These are phyloP conservation scores for Aleurites moluccanus DNA, from an alignment of 441 rosid genomes.

Conservation along the genomic window DNA sequence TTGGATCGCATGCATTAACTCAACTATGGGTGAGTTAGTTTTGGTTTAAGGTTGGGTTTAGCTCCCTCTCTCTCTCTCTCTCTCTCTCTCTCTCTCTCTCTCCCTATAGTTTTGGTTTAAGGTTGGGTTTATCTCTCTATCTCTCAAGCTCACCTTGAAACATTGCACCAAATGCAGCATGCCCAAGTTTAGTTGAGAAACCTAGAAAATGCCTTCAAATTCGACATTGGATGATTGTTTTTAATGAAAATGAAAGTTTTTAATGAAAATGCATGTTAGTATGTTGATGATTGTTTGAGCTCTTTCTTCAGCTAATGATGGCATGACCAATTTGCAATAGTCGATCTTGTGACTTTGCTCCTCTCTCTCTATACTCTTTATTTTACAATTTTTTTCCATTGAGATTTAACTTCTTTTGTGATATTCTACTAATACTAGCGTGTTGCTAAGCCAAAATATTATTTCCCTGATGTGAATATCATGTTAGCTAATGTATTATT, in stretches of 20 bases:
- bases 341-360: neutral
- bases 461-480: slow-evolving; percentile 1
- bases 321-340: neutral
- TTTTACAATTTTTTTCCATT: neutral
- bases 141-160: slow-evolving; percentile 69
- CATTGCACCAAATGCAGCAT: slow-evolving; percentile 83
- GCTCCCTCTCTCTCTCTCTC: slow-evolving; percentile 72
- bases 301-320: neutral
- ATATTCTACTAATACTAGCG: neutral
- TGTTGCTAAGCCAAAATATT: neutral
- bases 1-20: no score
- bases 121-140: slow-evolving; percentile 39
- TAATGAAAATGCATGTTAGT: neutral
- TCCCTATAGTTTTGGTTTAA: no score
- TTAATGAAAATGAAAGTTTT: slow-evolving; percentile 1
- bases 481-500: neutral
- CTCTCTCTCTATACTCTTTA: neutral
- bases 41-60: no score
- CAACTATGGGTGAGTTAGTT: no score
- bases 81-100: slow-evolving; percentile 70
- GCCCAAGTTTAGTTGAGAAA: slow-evolving; percentile 73
- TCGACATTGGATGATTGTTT: slow-evolving; percentile 38
- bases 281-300: neutral
- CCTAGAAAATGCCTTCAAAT: slow-evolving; percentile 66
- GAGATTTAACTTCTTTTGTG: slow-evolving; percentile 3